These are phyloP conservation scores for Dryas alaskensis DNA, from an alignment of 306 rosid species.

Conservation along the genomic window DNA sequence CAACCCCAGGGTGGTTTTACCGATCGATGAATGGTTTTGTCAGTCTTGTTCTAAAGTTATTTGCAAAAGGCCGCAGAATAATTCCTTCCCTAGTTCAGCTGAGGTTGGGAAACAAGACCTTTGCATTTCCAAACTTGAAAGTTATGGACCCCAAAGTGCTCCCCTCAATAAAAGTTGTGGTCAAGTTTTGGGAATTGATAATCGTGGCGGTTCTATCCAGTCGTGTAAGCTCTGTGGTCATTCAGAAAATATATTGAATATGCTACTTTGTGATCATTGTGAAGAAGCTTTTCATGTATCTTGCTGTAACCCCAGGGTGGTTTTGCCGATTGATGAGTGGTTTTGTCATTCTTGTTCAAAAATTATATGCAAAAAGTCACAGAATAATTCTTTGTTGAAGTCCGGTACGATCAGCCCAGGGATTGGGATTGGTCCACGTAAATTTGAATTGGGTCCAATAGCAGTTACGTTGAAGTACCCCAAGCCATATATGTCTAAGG, in stretches of 20 bases:
- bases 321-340: conserved; percentile 19
- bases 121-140: background rate
- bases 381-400: background rate
- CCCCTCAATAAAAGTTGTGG: background rate
- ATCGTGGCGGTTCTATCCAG: background rate
- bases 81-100: background rate
- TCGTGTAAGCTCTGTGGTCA: conserved; percentile 4
- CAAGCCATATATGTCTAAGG: conserved; percentile 8
- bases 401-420: background rate
- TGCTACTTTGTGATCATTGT: conserved; percentile 10
- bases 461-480: conserved; percentile 12
- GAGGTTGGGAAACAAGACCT: background rate
- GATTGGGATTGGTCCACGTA: background rate
- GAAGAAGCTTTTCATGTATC: conserved; percentile 16
- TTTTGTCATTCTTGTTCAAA: conserved; percentile 3
- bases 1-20: conserved; percentile 5
- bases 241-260: conserved; percentile 1
- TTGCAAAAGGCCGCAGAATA: background rate
- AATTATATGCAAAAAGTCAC: background rate
- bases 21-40: conserved; percentile 13
- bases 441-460: conserved; percentile 4
- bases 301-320: conserved; percentile 7
- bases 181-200: too few species aligned
- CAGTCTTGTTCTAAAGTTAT: background rate
- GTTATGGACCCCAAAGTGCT: background rate